Conservation (phyloP, 2,329 filamentous ascomycete species). For the Cytospora leucostoma region DNA sequence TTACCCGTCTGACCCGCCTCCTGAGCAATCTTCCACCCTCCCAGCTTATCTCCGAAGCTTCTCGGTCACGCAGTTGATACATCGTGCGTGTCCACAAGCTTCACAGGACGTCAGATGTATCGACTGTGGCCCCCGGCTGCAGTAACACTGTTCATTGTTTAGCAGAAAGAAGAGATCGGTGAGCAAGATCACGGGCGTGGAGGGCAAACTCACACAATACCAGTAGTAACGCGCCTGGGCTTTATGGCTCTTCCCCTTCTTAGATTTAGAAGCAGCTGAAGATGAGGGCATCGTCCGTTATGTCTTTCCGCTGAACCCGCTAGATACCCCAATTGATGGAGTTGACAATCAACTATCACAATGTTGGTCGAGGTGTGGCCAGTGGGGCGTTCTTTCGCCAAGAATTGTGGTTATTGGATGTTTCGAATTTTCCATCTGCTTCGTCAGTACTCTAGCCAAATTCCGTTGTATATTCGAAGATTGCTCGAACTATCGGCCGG, state of each 20-base stretch:
- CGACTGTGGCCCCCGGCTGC: not conserved
- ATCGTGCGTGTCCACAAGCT: not conserved
- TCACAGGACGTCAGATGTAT: not conserved
- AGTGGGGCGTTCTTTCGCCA: too few relatives aligned
- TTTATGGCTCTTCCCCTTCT: not conserved
- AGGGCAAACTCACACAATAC: conserved; percentile 3
- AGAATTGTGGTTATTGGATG: too few relatives aligned
- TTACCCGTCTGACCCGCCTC: too few relatives aligned
- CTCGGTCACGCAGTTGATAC: not conserved
- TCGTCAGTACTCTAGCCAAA: too few relatives aligned
- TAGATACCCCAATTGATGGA: too few relatives aligned
- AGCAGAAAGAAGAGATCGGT: not conserved
- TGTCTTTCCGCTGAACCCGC: too few relatives aligned
- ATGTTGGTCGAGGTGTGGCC: too few relatives aligned
- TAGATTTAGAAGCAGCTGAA: not conserved
- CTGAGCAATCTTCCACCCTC: too few relatives aligned
- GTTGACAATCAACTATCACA: too few relatives aligned
- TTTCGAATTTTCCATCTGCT: too few relatives aligned
- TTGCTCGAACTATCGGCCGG: too few relatives aligned
- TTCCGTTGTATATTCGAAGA: too few relatives aligned
- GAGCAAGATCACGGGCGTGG: not conserved
- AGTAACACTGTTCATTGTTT: not conserved
- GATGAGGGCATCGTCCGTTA: not conserved
- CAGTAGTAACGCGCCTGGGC: not conserved
- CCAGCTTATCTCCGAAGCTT: not conserved